These are phyloP conservation scores for Ceratobasidium papillatum DNA, from an alignment of 1,284 basidiomycete species.

Conservation along the genomic window DNA sequence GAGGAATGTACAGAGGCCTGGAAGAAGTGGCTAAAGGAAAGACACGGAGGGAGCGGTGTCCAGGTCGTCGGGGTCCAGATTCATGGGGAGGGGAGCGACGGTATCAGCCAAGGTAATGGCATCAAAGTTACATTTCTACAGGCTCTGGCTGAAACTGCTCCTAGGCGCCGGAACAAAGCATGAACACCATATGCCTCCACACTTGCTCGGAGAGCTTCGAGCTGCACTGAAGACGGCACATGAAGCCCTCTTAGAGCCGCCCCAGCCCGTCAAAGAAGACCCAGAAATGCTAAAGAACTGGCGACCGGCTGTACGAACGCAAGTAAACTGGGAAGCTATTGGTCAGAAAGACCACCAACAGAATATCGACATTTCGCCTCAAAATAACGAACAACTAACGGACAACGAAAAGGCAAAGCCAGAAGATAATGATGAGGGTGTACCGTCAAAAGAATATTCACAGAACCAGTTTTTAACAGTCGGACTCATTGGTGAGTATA, in stretches of 20 bases:
- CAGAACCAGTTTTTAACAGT: conserved; percentile 69
- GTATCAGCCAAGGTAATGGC: conserved; percentile 58
- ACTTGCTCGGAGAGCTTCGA: conserved; percentile 63
- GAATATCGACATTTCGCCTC: conserved; percentile 54
- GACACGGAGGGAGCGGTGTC: conserved; percentile 60
- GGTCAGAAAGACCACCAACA: conserved; percentile 57
- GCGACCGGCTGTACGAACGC: conserved; percentile 68
- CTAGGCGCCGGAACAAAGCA: conserved; percentile 50
- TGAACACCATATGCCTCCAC: conserved; percentile 73
- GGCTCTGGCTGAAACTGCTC: background rate
- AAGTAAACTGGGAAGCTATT: conserved; percentile 78
- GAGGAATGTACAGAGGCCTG: conserved; percentile 68
- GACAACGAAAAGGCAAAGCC: conserved; percentile 39
- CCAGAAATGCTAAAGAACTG: conserved; percentile 67
- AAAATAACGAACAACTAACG: conserved; percentile 41
- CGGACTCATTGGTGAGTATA: conserved; percentile 75
- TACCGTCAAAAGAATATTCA: conserved; percentile 46
- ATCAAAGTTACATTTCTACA: background rate
- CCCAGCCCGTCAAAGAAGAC: conserved; percentile 63
- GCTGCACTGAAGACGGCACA: conserved; percentile 74
- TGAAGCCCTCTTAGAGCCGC: conserved; percentile 72
- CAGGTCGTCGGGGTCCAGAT: conserved; percentile 78
- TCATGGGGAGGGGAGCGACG: conserved; percentile 55
- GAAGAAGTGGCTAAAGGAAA: conserved; percentile 67
- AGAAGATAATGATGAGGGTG: conserved; percentile 46